phyloP scores from a whole-genome alignment of 192 early-diverging fungal species.

The Coemansia sp. region DNA sequence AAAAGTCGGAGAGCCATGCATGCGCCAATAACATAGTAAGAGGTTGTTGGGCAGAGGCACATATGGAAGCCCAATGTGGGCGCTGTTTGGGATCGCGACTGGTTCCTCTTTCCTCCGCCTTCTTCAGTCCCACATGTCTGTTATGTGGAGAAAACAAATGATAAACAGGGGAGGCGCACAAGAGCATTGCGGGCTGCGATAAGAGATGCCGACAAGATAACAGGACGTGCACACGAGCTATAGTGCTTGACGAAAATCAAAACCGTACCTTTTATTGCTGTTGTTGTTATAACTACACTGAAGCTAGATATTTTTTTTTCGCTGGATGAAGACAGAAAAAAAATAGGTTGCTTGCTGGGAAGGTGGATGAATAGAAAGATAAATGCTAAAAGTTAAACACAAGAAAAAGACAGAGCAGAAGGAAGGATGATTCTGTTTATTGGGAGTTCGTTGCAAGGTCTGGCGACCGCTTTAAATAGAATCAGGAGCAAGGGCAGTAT shows the following conservation, averaged over 20 bases:
- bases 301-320: neutral
- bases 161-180: neutral
- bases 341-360: neutral
- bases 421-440: slow-evolving; percentile 3
- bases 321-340: neutral
- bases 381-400: neutral
- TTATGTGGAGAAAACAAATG: neutral
- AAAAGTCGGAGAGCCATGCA: slow-evolving; percentile 1
- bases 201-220: slow-evolving; percentile 6
- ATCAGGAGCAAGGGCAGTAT: no score
- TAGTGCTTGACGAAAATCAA: neutral
- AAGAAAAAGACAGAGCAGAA: neutral
- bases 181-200: slow-evolving; percentile 1
- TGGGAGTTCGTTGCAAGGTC: neutral
- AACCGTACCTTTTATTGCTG: neutral
- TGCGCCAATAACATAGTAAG: slow-evolving; percentile 5
- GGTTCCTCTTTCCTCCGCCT: neutral
- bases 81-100: neutral
- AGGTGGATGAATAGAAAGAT: neutral
- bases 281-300: neutral
- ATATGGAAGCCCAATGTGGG: neutral
- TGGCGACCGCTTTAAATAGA: no score
- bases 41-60: neutral
- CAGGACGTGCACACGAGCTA: neutral
- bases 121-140: neutral